Evolutionary conservation across 2,329 filamentous ascomycete genomes (phyloP).

Genomic region (Nothopassalora personata): DNA sequence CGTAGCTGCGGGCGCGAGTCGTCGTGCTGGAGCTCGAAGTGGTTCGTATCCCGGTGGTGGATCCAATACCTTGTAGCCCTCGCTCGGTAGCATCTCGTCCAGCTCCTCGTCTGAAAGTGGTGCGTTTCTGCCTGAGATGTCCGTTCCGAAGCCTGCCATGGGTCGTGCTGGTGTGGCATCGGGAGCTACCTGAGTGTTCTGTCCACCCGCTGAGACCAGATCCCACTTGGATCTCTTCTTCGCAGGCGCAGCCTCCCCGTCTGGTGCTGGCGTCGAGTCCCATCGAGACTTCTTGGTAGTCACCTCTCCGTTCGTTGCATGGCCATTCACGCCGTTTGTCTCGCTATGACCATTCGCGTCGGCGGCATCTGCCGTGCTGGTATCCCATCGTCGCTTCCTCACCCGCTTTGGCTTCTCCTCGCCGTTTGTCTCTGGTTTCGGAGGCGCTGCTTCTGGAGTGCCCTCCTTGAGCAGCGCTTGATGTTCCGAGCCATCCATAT

Average conservation of each 20-base stretch:
- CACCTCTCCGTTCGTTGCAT: conserved; percentile 16
- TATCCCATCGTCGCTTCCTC: conserved; percentile 94
- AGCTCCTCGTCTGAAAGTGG: conserved; percentile 90
- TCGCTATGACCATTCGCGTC: conserved; percentile 17
- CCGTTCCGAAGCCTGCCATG: conserved; percentile 65
- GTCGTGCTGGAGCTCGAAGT: conserved; percentile 68
- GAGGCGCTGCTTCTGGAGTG: conserved; percentile 33
- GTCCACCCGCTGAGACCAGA: conserved; percentile 66
- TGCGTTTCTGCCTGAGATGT: conserved; percentile 72
- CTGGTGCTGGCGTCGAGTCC: conserved; percentile 65
- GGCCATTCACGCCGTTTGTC: conserved; percentile 1
- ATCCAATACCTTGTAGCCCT: conserved; percentile 87
- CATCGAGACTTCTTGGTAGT: conserved; percentile 69
- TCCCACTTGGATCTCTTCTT: conserved; percentile 88
- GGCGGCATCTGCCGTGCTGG: conserved; percentile 40
- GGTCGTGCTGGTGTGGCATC: conserved; percentile 45
- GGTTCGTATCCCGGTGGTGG: conserved; percentile 90
- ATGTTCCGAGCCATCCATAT: conserved; percentile 57
- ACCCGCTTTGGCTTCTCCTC: conserved; percentile 60
- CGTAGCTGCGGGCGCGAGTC: conserved; percentile 66
- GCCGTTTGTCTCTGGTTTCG: conserved; percentile 51
- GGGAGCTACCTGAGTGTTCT: conserved; percentile 68
- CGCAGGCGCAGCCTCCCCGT: conserved; percentile 49
- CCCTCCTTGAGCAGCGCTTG: conserved; percentile 65
- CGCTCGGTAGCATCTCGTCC: conserved; percentile 80